Evolutionary conservation across 2,329 filamentous ascomycete species (phyloP).

Genomic region (Aureobasidium sp.): DNA sequence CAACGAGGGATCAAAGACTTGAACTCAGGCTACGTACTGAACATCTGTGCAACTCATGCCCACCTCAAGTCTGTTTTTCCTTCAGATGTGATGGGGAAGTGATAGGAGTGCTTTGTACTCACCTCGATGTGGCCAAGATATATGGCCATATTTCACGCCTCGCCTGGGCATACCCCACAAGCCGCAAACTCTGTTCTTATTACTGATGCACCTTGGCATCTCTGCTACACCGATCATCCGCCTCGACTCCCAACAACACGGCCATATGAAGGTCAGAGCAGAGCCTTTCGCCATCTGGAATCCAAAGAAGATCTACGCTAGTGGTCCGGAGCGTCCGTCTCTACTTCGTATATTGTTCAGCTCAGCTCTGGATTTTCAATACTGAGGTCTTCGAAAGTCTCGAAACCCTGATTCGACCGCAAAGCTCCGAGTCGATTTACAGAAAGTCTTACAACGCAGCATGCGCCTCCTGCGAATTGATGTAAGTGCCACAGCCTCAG

Average conservation of each 20-base stretch:
- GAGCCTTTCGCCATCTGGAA: not conserved
- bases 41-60: too few relatives aligned
- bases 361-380: conserved; percentile 4
- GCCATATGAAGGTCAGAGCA: not conserved
- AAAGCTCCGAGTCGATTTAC: not conserved
- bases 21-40: not conserved
- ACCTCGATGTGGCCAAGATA: not conserved
- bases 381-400: not conserved
- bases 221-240: conserved; percentile 1
- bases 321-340: conserved; percentile 8
- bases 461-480: not conserved
- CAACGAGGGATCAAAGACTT: not conserved
- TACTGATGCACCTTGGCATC: not conserved
- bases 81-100: not conserved
- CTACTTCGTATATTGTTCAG: conserved; percentile 5
- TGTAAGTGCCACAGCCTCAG: not conserved
- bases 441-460: not conserved
- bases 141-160: not conserved
- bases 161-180: not conserved
- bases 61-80: not conserved
- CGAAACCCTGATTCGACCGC: not conserved
- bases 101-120: too few relatives aligned
- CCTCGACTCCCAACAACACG: not conserved
- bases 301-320: not conserved
- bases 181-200: conserved; percentile 1